phyloP scores from a whole-genome alignment of 306 rosid genomes.

The Quercus cerris region DNA sequence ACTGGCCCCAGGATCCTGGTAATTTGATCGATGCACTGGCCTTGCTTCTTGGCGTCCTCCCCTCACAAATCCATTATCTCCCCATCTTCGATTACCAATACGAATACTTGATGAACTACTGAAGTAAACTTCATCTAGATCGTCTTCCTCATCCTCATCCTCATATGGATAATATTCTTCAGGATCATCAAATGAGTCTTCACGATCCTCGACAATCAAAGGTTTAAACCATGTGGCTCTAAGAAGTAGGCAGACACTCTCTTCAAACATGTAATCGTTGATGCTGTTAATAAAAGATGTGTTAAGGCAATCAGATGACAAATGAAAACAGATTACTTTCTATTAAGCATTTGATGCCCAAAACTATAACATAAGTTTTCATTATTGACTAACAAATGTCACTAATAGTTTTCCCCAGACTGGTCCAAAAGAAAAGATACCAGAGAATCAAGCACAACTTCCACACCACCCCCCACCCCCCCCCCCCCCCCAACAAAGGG shows the following conservation, averaged over 20 bases:
- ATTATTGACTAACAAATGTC: background rate
- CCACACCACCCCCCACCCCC: too few species aligned
- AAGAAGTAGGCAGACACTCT: conserved; percentile 84
- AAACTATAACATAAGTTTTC: too few species aligned
- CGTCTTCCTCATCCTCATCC: conserved; percentile 54
- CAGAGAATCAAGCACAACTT: background rate
- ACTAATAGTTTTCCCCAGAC: background rate
- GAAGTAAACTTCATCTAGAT: conserved; percentile 54
- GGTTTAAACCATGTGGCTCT: conserved; percentile 89
- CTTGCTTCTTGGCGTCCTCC: conserved; percentile 77
- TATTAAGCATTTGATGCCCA: too few species aligned
- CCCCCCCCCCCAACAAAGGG: rapidly evolving
- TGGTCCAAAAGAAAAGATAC: background rate
- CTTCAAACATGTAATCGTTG: conserved; percentile 83
- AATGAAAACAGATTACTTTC: too few species aligned
- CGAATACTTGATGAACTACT: conserved; percentile 56
- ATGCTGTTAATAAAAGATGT: conserved; percentile 40
- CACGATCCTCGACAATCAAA: conserved; percentile 39
- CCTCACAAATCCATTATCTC: conserved; percentile 78
- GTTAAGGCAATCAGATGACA: too few species aligned
- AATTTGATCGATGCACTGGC: conserved; percentile 39
- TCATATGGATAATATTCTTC: conserved; percentile 50
- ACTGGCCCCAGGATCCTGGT: conserved; percentile 51
- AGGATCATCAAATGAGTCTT: conserved; percentile 30
- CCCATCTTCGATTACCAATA: conserved; percentile 90